Evolutionary conservation across 495 filamentous ascomycete species (phyloP).

Genomic region (Articulospora tetracladia): DNA sequence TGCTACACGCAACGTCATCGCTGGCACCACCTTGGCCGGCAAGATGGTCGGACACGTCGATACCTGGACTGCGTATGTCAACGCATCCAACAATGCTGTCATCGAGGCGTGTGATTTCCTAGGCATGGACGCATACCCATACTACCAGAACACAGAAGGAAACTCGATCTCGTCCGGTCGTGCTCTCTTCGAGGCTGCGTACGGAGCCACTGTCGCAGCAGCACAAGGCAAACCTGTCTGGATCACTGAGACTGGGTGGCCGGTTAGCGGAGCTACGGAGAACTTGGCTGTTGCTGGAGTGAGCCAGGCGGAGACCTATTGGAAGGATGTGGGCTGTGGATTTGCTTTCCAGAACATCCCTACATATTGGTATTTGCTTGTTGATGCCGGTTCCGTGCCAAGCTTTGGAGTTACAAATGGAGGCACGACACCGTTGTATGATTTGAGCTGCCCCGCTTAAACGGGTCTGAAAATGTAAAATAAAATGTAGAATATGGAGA

Average conservation of each 20-base stretch:
- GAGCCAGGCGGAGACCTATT: constrained; percentile 71
- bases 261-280: constrained; percentile 58
- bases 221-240: constrained; percentile 68
- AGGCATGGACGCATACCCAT: constrained; percentile 71
- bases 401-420: constrained; percentile 57
- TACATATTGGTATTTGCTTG: constrained; percentile 72
- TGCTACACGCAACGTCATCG: constrained; percentile 52
- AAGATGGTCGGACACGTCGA: constrained; percentile 78
- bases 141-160: constrained; percentile 63
- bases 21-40: constrained; percentile 48
- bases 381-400: constrained; percentile 56
- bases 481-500: too few relatives aligned
- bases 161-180: constrained; percentile 62
- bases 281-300: constrained; percentile 57
- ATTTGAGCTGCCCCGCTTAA: constrained; percentile 46
- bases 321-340: constrained; percentile 70
- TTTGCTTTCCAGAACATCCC: constrained; percentile 63
- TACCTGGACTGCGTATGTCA: constrained; percentile 83
- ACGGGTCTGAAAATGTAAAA: background rate
- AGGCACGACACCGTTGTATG: constrained; percentile 51
- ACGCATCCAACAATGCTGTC: constrained; percentile 65
- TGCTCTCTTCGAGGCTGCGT: constrained; percentile 58
- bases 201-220: constrained; percentile 51
- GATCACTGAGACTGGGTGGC: constrained; percentile 90
- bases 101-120: constrained; percentile 68